These are phyloP conservation scores for Zygotorulaspora danielsina DNA, from an alignment of 805 yeast species.

Conservation along the genomic window DNA sequence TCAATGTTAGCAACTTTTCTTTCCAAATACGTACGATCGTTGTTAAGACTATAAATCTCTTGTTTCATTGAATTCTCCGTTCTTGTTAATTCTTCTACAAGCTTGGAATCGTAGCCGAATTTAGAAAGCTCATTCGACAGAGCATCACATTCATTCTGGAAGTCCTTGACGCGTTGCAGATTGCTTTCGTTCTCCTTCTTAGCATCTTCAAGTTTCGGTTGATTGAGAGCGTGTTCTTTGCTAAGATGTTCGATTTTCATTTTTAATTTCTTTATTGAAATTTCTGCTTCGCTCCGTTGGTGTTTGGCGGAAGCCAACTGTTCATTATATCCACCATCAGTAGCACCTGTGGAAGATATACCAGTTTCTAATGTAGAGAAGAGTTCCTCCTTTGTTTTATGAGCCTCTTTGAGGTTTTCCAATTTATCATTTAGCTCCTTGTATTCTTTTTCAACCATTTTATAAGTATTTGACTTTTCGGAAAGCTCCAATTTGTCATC, in stretches of 20 bases:
- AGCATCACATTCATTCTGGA: constrained; percentile 34
- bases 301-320: constrained; percentile 65
- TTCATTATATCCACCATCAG: constrained; percentile 70
- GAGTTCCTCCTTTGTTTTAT: constrained; percentile 66
- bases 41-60: constrained; percentile 42
- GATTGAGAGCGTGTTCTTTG: constrained; percentile 44
- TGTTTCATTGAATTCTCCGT: constrained; percentile 44
- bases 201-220: constrained; percentile 52
- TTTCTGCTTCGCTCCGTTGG: constrained; percentile 48
- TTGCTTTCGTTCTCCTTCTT: constrained; percentile 43
- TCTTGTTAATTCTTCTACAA: constrained; percentile 42
- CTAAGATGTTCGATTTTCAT: constrained; percentile 55
- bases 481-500: constrained; percentile 36
- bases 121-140: constrained; percentile 43
- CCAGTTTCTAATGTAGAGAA: constrained; percentile 82
- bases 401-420: constrained; percentile 42
- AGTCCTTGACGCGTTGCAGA: constrained; percentile 39
- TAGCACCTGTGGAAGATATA: constrained; percentile 72
- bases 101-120: constrained; percentile 55
- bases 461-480: constrained; percentile 38
- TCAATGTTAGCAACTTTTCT: constrained; percentile 70
- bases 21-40: constrained; percentile 51
- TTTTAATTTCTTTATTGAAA: constrained; percentile 54
- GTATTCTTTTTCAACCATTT: constrained; percentile 44
- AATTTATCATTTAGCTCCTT: constrained; percentile 43